Evolutionary conservation across 225 moss, liverwort and hornwort species (phyloP).

Genomic region (Pseudoscleropodium purum): DNA sequence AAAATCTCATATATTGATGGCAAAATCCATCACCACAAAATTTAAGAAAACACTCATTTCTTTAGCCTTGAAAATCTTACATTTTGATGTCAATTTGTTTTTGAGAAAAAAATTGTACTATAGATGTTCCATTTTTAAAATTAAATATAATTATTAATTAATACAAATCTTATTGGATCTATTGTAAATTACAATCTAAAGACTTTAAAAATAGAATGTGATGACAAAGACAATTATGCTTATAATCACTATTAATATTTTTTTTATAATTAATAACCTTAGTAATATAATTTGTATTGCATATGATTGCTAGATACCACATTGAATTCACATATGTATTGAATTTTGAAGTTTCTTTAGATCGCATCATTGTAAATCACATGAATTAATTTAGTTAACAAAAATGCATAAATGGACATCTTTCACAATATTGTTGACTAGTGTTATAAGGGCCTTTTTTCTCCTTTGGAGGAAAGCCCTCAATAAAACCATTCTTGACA

Average conservation of each 20-base stretch:
- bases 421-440: background rate
- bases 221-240: background rate
- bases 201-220: background rate
- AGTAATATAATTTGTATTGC: background rate
- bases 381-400: background rate
- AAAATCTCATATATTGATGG: background rate
- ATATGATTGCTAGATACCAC: background rate
- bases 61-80: background rate
- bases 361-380: too few relatives aligned
- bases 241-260: background rate
- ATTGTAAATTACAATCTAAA: background rate
- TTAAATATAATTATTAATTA: background rate
- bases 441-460: accelerated
- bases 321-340: background rate
- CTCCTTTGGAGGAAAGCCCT: background rate
- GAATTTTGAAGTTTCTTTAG: too few relatives aligned
- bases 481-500: background rate
- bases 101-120: background rate
- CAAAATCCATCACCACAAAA: background rate
- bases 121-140: background rate
- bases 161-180: background rate
- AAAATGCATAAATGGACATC: background rate
- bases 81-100: background rate
- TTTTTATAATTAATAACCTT: background rate
- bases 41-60: accelerated